These are phyloP conservation scores for Fusarium illudens DNA, from an alignment of 2,329 filamentous ascomycete species.

Conservation along the genomic window DNA sequence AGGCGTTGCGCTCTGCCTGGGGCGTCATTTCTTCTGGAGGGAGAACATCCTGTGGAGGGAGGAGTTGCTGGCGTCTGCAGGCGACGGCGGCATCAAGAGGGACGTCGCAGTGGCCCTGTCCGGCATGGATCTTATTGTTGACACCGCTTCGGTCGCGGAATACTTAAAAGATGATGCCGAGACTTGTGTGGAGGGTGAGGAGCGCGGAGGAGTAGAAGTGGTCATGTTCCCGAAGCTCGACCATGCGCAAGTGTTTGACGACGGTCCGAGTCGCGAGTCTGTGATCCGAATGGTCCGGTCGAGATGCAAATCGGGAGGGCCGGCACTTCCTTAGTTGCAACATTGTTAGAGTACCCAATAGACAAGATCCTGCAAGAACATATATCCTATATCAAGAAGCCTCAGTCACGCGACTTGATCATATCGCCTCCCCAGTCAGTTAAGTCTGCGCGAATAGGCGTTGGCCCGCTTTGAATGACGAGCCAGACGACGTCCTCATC, in stretches of 20 bases:
- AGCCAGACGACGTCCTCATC: slow-evolving; percentile 71
- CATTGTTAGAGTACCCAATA: background rate
- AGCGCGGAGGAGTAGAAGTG: slow-evolving; percentile 56
- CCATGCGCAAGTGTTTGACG: slow-evolving; percentile 70
- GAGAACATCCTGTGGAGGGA: slow-evolving; percentile 77
- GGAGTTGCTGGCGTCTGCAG: slow-evolving; percentile 55
- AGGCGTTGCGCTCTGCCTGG: slow-evolving; percentile 70
- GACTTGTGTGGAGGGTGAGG: slow-evolving; percentile 7
- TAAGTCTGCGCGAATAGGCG: slow-evolving; percentile 69
- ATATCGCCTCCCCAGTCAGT: slow-evolving; percentile 67
- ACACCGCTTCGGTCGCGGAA: slow-evolving; percentile 64
- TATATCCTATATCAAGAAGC: background rate
- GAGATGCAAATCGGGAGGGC: slow-evolving; percentile 35
- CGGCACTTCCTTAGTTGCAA: slow-evolving; percentile 7
- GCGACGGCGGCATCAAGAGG: slow-evolving; percentile 35
- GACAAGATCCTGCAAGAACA: background rate
- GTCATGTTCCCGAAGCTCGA: slow-evolving; percentile 69
- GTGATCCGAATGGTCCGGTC: slow-evolving; percentile 44
- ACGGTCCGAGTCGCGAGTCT: slow-evolving; percentile 37
- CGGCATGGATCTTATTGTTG: slow-evolving; percentile 70
- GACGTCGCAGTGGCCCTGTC: slow-evolving; percentile 66
- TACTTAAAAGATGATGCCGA: slow-evolving; percentile 56
- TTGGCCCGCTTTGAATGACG: slow-evolving; percentile 68
- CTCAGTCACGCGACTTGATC: slow-evolving; percentile 37
- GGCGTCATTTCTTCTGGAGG: slow-evolving; percentile 75